Evolutionary conservation across 176 grass and related monocot genomes (phyloP), one percentile per base, ranked within the genome.

Genomic region (Oryza longistaminata): DNA sequence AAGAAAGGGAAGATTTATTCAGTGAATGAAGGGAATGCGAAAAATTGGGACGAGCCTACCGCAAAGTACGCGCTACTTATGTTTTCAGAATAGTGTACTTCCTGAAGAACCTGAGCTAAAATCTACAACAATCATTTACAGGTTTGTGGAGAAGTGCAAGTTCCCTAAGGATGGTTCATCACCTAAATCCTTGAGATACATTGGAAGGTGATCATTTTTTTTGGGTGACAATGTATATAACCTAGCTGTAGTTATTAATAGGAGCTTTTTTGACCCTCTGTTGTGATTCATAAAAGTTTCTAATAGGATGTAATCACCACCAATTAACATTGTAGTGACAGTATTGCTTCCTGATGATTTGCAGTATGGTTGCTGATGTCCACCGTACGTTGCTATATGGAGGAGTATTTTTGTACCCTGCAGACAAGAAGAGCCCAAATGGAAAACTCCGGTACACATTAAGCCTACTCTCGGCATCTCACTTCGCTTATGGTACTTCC

Each of bases 291-390:
- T 24, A 62, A 24, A 80, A 58, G 16, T 4, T 44, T 33, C 9
- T 3, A 17, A 40, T 16, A 49, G 76, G 55, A 66, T 73, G 5
- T 8, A 39, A 6, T n/a, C 48, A 55, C 6, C 17, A 1, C 25
- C 1, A 37, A 58, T 49, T 26, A 3, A 82, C 52, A 66, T 26
- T 40, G 22, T 61, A 40, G 25, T 11, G 6, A 73, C n/a, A 62
- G 21, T 11, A 62, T 24, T 62, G n/a, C 7, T 26, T 73, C 9
- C 40, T 12, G 74, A 69, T 88, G 80, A 17, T 73, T 78, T 81
- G 43, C 93, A 99, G 96, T 86, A 99, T 99, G 96, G 96, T 99
- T 91, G 96, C 96, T 31, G 96, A 99, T 86, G 79, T 99, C 35
- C 96, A 99, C 83, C 96, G 96, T 64, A 99, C 96, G 13, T 82